Conservation (phyloP, 2,329 filamentous ascomycete genomes). For the Coniochaeta ligniaria region DNA sequence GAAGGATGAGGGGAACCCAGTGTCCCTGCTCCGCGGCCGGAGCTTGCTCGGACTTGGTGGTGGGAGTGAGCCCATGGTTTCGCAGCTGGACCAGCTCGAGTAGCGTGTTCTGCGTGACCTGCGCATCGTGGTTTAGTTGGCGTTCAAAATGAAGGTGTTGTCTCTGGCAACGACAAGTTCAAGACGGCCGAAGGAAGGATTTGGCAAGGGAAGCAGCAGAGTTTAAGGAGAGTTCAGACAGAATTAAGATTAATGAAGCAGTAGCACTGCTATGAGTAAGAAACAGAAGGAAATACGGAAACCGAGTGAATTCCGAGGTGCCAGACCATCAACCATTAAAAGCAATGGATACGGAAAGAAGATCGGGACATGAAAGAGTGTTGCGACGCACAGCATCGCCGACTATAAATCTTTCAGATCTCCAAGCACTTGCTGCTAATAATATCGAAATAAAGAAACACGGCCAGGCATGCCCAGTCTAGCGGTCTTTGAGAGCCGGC, state of each 20-base stretch:
- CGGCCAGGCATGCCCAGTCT: background rate
- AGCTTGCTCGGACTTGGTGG: constrained; percentile 1
- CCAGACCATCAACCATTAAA: background rate
- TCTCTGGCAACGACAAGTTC: background rate
- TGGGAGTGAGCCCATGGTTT: constrained; percentile 4
- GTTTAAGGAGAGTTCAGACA: background rate
- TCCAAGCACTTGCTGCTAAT: background rate
- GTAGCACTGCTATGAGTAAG: background rate
- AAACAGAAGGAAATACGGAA: background rate
- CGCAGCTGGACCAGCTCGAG: constrained; percentile 5
- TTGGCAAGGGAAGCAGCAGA: background rate
- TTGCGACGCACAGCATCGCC: too few species aligned
- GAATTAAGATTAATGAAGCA: background rate
- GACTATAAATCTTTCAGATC: background rate
- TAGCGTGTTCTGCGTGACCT: constrained; percentile 4
- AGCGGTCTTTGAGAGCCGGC: background rate
- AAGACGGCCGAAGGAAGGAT: background rate
- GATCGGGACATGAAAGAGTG: background rate
- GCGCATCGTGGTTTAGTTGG: constrained; percentile 1
- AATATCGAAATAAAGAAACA: background rate
- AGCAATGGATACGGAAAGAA: background rate
- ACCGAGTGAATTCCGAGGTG: background rate
- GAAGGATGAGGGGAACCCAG: constrained; percentile 43
- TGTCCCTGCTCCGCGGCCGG: constrained; percentile 25
- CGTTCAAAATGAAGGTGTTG: background rate